These are phyloP conservation scores for Chaetomiaceae sp. DNA, from an alignment of 2,329 filamentous ascomycete species.

Conservation along the genomic window DNA sequence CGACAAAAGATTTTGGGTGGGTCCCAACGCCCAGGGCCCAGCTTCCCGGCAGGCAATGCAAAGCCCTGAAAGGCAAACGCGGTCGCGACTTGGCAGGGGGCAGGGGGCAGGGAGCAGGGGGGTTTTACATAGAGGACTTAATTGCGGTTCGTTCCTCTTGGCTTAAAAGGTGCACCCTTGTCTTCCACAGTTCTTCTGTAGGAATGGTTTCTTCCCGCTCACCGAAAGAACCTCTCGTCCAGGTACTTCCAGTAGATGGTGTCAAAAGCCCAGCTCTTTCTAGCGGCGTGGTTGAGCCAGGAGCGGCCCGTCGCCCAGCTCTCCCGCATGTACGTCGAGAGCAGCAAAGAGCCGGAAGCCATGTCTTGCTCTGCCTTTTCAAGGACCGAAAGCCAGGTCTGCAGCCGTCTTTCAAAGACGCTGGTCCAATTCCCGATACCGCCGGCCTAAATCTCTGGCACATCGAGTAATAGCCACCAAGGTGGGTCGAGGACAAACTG, in stretches of 20 bases:
- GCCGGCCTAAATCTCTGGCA: background rate
- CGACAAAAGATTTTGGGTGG: conserved; percentile 24
- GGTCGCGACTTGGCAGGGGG: conserved; percentile 5
- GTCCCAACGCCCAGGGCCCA: conserved; percentile 3
- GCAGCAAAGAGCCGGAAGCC: background rate
- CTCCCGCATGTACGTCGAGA: background rate
- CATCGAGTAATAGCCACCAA: background rate
- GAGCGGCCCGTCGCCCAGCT: background rate
- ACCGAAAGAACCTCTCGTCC: background rate
- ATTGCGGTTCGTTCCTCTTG: background rate
- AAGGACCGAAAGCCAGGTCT: background rate
- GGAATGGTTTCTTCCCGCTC: background rate
- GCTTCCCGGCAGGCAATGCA: conserved; percentile 18
- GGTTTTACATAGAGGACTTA: too few relatives aligned
- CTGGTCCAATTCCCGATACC: background rate
- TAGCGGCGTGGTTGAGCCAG: background rate
- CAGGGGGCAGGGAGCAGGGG: too few relatives aligned
- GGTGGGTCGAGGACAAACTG: background rate
- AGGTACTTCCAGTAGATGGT: background rate
- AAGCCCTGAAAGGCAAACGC: background rate
- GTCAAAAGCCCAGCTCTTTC: background rate
- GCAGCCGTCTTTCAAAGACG: background rate
- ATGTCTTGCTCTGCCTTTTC: background rate
- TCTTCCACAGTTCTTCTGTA: background rate
- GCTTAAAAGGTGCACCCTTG: background rate